Evolutionary conservation across 2,329 filamentous ascomycete species (phyloP), one percentile per base, ranked within the genome.

Genomic region (Rhynchosporium secalis): DNA sequence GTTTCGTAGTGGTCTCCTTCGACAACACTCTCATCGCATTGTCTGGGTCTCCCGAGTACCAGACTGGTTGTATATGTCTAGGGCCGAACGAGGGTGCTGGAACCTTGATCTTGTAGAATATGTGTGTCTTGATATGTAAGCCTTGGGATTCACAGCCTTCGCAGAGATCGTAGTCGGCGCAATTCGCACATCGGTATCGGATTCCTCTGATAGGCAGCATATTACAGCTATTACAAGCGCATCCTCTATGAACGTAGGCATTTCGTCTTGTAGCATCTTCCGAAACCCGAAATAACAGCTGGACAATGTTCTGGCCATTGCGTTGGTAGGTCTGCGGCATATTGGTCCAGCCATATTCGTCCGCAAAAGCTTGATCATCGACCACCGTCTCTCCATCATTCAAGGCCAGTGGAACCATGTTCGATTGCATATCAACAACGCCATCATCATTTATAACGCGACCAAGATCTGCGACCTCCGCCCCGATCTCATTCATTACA

Each of bases 101-200:
- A 10, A 98, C 88, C 60, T 88, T 88, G 72, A 99, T 90, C 76
- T 98, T 98, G 81, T 96, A 96, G 77, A 99, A 98, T 51, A 98
- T 85, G 76, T 99, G 95, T 1, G 92, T 96, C 75, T 94, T 96
- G 73, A 96, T 94, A 62, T 74, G 72, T 1, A 88, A 77, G 28
- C 85, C 85, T 69, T 87, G 85, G 4, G 90, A 85, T 77, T 99
- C 94, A 77, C 95, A 99, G 7, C 88, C 88, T 73, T 97, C 92
- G 78, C 95, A 99, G 2, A 99, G 85, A 74, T 99, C 95, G 73
- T 92, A 98, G 76, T 99, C 94, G 67, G 91, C 86, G 74, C 95
- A 99, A 77, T 99, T 98, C 70, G 92, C 88, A 76, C 95, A 99
- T 63, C 93, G 89, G 78, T 96, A 99, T 62, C 95, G 86, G 64